Base-by-base conservation (phyloP, 495 filamentous ascomycete species). In the Aspergillus ellipticus region DNA sequence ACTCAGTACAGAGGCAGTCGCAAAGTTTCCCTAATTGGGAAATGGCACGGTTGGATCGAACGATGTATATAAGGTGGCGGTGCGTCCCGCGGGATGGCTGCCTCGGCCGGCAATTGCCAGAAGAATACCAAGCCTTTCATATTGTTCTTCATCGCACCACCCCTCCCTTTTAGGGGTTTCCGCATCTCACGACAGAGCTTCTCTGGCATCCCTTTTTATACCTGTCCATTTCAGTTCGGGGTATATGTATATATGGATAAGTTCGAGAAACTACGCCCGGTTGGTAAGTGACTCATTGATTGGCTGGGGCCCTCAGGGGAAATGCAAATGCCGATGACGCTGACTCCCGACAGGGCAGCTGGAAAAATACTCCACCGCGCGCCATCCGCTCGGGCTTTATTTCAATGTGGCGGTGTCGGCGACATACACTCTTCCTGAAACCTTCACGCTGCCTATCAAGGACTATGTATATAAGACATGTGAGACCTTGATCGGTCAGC, bases 301-400 rank as follows among this genome's bases (percentile, higher is more conserved):
- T n/a, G 20, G 5, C 9, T 37, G 33, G 20, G 24, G 47, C 11
- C 9, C 7, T n/a, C 26, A 42, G 11, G 24, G 8, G 3, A 16
- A 37, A 11, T 20, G 24, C 24, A 3, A 53, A 22, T 22, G n/a
- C 22, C 11, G n/a, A 39, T 60, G 54, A 58, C 48, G 60, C 35
- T 60, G 51, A 58, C 48, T 22, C 26, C 13, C 13, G 35, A 11
- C 45, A 76, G 77, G 78, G 24, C 47, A 37, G 17, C 53, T 78
- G 51, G 77, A 81, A 62, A 67, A 66, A 47, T 77, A 64, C 63
- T 78, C 70, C 15, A 77, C 74, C 0, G 53, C 66, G 16, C 69
- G 77, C 11, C 74, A 80, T 45, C 61, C 70, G 13, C 49, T 78
- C 0, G 54, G 63, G n/a, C 75, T 77, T 46, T 81, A 80, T 54